Conservation (phyloP, 306 rosid genomes). For the Hylodesmum podocarpum region DNA sequence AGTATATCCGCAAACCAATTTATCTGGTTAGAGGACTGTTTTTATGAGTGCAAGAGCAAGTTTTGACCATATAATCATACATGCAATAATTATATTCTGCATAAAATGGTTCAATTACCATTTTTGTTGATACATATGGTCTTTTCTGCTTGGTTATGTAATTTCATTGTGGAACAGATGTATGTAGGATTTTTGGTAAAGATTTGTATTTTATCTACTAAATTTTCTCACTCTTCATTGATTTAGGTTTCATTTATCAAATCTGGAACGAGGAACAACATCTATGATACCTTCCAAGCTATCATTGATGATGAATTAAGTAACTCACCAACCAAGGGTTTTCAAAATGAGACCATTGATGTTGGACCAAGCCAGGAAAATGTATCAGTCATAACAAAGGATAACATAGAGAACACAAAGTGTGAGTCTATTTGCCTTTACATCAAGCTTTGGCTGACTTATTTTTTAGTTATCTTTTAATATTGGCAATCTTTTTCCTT, state of each 20-base stretch:
- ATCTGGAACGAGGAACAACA: slow-evolving; percentile 83
- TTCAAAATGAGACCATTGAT: slow-evolving; percentile 56
- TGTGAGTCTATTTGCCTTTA: slow-evolving; percentile 50
- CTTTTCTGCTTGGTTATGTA: slow-evolving; percentile 2
- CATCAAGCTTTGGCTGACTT: slow-evolving; percentile 17
- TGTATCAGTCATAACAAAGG: slow-evolving; percentile 22
- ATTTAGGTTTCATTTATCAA: slow-evolving; percentile 75
- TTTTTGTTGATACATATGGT: neutral
- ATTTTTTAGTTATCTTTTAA: neutral
- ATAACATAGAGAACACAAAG: slow-evolving; percentile 22
- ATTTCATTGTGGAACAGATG: neutral
- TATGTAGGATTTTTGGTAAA: neutral
- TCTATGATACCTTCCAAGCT: slow-evolving; percentile 75
- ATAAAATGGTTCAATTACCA: neutral
- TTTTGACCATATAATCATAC: no score
- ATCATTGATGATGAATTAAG: slow-evolving; percentile 43
- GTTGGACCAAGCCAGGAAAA: slow-evolving; percentile 60
- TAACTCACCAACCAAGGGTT: slow-evolving; percentile 40
- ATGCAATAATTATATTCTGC: neutral
- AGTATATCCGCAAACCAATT: no score
- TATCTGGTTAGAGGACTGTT: no score
- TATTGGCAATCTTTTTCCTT: neutral
- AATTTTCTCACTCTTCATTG: neutral
- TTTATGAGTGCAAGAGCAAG: no score
- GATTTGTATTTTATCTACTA: slow-evolving; percentile 12